These are phyloP conservation scores for Mycena filopes DNA, from an alignment of 768 basidiomycete genomes.

Conservation along the genomic window DNA sequence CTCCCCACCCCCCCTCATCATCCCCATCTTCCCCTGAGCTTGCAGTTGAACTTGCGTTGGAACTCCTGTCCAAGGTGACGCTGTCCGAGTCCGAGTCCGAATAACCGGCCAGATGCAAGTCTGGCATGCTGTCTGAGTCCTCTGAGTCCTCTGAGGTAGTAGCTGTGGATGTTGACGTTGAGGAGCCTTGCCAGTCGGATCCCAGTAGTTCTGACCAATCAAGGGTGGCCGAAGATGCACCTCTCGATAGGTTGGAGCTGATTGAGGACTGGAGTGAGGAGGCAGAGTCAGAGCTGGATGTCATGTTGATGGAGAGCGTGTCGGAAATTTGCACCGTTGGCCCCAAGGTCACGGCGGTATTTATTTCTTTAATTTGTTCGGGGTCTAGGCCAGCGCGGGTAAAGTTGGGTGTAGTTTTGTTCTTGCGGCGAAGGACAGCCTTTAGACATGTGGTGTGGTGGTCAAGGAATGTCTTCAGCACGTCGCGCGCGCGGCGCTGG, in stretches of 20 bases:
- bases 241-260: no score
- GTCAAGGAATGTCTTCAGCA: constrained; percentile 1
- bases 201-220: constrained; percentile 5
- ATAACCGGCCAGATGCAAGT: constrained; percentile 6
- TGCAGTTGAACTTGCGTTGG: not conserved
- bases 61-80: not conserved
- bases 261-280: not conserved
- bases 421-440: not conserved
- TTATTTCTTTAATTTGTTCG: not conserved
- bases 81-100: constrained; percentile 8
- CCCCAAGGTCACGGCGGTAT: not conserved
- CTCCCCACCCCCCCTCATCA: not conserved
- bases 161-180: not conserved
- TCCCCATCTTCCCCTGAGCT: not conserved
- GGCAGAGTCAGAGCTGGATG: not conserved
- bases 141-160: not conserved
- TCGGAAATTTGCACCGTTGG: not conserved
- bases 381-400: not conserved
- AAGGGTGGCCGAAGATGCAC: not conserved
- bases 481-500: constrained; percentile 2
- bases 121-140: constrained; percentile 1
- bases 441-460: constrained; percentile 2
- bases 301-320: not conserved
- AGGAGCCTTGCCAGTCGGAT: constrained; percentile 1
- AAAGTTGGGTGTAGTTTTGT: not conserved